Percentiles rank a stretch among this genome's conserved stretches.
phyloP scores from a whole-genome alignment of 768 basidiomycete genomes.

The Hebeloma cylindrosporum region DNA sequence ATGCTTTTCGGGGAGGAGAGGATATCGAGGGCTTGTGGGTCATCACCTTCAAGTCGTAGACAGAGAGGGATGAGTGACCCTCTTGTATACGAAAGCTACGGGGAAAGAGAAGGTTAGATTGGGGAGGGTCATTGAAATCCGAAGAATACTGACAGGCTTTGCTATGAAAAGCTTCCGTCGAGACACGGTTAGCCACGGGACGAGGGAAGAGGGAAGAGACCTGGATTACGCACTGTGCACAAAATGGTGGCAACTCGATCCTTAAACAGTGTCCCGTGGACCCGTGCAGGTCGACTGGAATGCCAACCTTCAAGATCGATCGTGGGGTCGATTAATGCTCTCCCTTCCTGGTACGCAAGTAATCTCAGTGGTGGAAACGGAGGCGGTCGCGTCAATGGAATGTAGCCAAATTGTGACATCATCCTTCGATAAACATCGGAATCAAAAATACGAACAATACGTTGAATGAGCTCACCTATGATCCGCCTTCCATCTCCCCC shows the following conservation, averaged over 20 bases:
- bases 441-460: neutral
- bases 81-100: slow-evolving; percentile 40
- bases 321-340: slow-evolving; percentile 34
- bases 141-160: slow-evolving; percentile 31
- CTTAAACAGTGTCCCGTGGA: slow-evolving; percentile 30
- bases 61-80: slow-evolving; percentile 39
- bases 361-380: slow-evolving; percentile 32
- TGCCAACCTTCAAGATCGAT: slow-evolving; percentile 41
- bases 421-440: slow-evolving; percentile 21
- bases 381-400: slow-evolving; percentile 30
- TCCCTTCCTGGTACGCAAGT: slow-evolving; percentile 35
- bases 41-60: slow-evolving; percentile 29
- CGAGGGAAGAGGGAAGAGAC: neutral
- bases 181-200: neutral
- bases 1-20: slow-evolving; percentile 33
- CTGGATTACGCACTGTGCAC: slow-evolving; percentile 31
- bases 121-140: neutral
- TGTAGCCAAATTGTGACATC: slow-evolving; percentile 29
- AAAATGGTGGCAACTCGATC: slow-evolving; percentile 27
- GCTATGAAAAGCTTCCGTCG: slow-evolving; percentile 35
- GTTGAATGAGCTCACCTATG: slow-evolving; percentile 25
- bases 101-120: neutral
- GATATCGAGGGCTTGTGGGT: slow-evolving; percentile 35
- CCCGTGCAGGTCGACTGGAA: slow-evolving; percentile 19
- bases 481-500: slow-evolving; percentile 30